Evolutionary conservation across 2,329 filamentous ascomycete genomes (phyloP), one percentile per base, ranked within the genome.

Genomic region (Pseudovirgaria hyperparasitica): DNA sequence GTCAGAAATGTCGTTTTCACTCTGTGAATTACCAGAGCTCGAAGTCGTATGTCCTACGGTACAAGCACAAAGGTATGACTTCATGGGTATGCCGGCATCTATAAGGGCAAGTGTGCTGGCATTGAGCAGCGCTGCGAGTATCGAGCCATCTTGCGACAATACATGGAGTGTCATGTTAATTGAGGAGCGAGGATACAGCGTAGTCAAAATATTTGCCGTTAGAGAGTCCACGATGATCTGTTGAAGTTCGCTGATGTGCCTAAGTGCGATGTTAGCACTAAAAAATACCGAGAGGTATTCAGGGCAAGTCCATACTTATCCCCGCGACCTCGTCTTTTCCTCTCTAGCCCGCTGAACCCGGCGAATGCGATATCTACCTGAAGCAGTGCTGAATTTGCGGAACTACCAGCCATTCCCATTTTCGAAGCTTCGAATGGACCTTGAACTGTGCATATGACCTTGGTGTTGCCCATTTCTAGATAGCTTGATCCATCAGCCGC

Each of bases 381-480:
- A 9, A 96, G 72, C 27, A 74, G 71, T 4, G 78, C 80, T 13
- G 67, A 69, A 13, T 50, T 55, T 25, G 55, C 60, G 28, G 53
- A 58, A 44, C 44, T 48, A 3, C 58, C 61, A 1, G 52, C 52
- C 7, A 60, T 57, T 31, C 67, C 55, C 16, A 57, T 49, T 32
- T 61, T 54, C 40, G 67, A 57, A 26, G 68, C 67, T 56, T 98
- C 90, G 19, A 71, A 73, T 0, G 90, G 90, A 0, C 90, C 90
- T 2, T 76, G 74, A 25, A 98, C 76, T 14, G 86, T 84, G 57
- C 87, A 94, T 58, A 96, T 82, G 41, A 98, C 78, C 51, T 93
- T 90, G 13, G 90, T 98, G 58, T 96, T 92, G 43, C 90, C 90
- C 77, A 92, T 92, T 52, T 93, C 84, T 32, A 96, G 73, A 57